phyloP scores from a whole-genome alignment of 208 protist genomes.

The Leishmania mexicana region DNA sequence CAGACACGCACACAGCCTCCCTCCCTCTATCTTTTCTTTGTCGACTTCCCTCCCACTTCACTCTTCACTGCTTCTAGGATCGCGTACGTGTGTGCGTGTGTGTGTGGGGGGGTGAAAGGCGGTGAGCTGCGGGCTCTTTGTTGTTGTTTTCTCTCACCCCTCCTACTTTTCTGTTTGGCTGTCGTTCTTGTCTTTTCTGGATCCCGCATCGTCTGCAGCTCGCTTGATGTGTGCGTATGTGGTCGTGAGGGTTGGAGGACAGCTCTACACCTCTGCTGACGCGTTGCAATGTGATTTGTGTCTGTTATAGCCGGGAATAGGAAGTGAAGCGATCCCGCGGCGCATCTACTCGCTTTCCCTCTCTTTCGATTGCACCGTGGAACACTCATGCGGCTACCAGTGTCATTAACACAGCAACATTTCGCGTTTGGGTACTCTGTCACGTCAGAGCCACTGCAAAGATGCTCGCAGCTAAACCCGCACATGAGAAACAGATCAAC shows the following conservation, averaged over 20 bases:
- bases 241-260: background rate
- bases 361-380: background rate
- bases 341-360: background rate
- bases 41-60: background rate
- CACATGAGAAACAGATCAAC: background rate
- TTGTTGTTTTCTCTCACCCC: constrained; percentile 6
- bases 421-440: background rate
- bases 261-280: background rate
- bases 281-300: background rate
- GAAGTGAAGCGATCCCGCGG: background rate
- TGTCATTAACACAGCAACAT: background rate
- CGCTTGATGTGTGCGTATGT: constrained; percentile 4
- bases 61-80: background rate
- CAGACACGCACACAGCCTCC: too few species aligned
- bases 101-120: background rate
- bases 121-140: background rate
- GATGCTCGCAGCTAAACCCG: background rate
- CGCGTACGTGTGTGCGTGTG: background rate
- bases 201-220: constrained; percentile 4
- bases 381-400: background rate
- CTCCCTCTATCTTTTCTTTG: background rate
- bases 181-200: constrained; percentile 1
- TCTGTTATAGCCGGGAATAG: background rate
- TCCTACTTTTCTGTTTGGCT: background rate
- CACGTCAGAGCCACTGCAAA: background rate